Base-by-base conservation (phyloP, 768 basidiomycete species). In the Pulveroboletus ravenelii region DNA sequence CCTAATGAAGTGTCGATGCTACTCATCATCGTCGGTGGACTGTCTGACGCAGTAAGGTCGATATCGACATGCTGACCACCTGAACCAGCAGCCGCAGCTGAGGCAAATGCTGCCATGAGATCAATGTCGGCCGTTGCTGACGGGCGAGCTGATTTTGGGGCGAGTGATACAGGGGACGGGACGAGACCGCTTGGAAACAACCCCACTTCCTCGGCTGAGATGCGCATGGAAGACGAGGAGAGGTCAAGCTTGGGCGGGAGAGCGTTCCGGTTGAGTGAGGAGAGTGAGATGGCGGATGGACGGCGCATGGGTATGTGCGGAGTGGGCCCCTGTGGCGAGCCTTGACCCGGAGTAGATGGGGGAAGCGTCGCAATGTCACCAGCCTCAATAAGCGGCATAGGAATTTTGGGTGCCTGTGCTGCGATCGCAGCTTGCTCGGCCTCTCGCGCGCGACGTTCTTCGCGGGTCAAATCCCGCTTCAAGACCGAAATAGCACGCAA, bases 191-290 rank as follows among this genome's bases (percentile, higher is more conserved):
- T 81, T 1, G 78, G 69, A 42, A 79, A 84, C 48, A 81, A 62
- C 6, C 78, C 70, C 6, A 74, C 76, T 57, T 88, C 86, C 38
- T 84, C 82, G 0, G 84, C 73, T n/a, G 78, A 69, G 27, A 88
- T 75, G 41, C 82, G 80, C 48, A 89, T 73, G 10, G 82, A 72
- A 12, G 81, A 69, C 1, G 85, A 74, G n/a, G 89, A 87, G 6
- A 92, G 74, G 60, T 92, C 89, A n/a, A 91, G 79, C 58, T 89
- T 90, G 47, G 79, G 79, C 17, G 85, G 85, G 50, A 85, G 75
- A 5, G 77, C 69, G 2, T 83, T 85, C 23, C 89, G 78, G 39
- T 87, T 84, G 10, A 92, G 78, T 6, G 88, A 87, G 10, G 87
- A 89, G 34, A 91, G 75, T 4, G 88, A 89, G 36, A 92, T 87